A percentile compares a stretch with the other conserved stretches of the same genome.
These are phyloP conservation scores for Cyberlindnera galapagoensis DNA, from an alignment of 805 yeast species.

Conservation along the genomic window DNA sequence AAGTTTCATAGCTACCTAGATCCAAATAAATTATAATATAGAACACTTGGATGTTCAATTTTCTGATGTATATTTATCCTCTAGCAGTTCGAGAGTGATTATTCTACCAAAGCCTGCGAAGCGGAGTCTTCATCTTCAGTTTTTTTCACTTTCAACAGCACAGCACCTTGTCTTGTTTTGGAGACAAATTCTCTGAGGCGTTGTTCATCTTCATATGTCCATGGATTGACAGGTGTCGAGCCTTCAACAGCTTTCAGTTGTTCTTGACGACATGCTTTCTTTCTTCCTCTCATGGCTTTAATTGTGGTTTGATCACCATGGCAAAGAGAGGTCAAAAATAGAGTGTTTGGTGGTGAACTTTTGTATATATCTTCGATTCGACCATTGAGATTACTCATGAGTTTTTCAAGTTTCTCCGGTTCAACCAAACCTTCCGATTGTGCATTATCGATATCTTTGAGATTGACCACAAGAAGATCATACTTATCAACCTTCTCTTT, in stretches of 20 bases:
- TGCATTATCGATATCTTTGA: conserved; percentile 42
- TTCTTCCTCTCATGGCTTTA: conserved; percentile 37
- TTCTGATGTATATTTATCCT: too few relatives aligned
- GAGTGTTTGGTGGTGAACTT: conserved; percentile 49
- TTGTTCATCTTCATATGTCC: conserved; percentile 46
- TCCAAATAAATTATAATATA: too few relatives aligned
- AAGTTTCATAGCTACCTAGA: too few relatives aligned
- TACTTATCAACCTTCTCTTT: conserved; percentile 14
- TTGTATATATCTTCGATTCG: conserved; percentile 44
- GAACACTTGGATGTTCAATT: too few relatives aligned
- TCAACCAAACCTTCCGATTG: conserved; percentile 4
- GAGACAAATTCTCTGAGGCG: conserved; percentile 40
- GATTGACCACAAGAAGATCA: conserved; percentile 45
- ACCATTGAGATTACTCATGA: conserved; percentile 29
- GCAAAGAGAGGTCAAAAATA: conserved; percentile 57
- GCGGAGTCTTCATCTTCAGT: too few relatives aligned
- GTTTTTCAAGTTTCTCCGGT: conserved; percentile 3
- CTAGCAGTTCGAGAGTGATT: too few relatives aligned
- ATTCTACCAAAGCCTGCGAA: too few relatives aligned
- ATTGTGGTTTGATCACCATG: conserved; percentile 50
- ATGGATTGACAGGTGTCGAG: conserved; percentile 34
- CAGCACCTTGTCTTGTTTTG: conserved; percentile 54
- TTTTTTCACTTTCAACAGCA: conserved; percentile 44
- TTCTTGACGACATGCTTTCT: conserved; percentile 36
- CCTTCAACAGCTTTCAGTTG: conserved; percentile 35